phyloP scores from a whole-genome alignment of 1,284 basidiomycete species.

The Ceratobasidium theobromae region DNA sequence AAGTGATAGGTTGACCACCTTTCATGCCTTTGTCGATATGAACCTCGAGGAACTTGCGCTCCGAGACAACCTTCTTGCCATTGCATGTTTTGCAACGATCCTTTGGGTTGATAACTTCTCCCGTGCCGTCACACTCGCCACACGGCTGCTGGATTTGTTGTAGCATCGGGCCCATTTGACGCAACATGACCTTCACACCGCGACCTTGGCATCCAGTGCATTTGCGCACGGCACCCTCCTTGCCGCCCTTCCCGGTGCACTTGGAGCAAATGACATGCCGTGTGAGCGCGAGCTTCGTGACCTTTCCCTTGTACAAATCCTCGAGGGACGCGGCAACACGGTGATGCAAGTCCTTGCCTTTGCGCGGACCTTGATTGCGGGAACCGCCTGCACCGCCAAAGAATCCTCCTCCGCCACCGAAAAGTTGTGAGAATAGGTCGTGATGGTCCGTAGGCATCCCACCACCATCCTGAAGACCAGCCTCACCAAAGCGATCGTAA shows the following conservation, averaged over 20 bases:
- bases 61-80: constrained; percentile 92
- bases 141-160: constrained; percentile 98
- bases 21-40: constrained; percentile 99
- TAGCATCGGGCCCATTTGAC: constrained; percentile 99
- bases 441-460: constrained; percentile 96
- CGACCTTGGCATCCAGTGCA: constrained; percentile 86
- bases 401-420: constrained; percentile 70
- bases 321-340: constrained; percentile 94
- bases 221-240: constrained; percentile 88
- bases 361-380: constrained; percentile 80
- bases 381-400: constrained; percentile 56
- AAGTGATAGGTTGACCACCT: constrained; percentile 93
- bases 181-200: constrained; percentile 87
- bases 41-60: constrained; percentile 98
- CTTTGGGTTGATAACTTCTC: constrained; percentile 93
- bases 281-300: constrained; percentile 95
- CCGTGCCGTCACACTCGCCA: constrained; percentile 87
- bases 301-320: constrained; percentile 98
- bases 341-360: constrained; percentile 98
- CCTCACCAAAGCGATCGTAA: constrained; percentile 94
- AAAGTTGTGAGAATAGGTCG: constrained; percentile 98
- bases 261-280: constrained; percentile 92
- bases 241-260: constrained; percentile 96
- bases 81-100: constrained; percentile 93
- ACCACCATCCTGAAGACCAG: constrained; percentile 85